Percentiles rank a stretch among this genome's conserved stretches.
These are phyloP conservation scores for Fusarium metavorans DNA, from an alignment of 2,329 filamentous ascomycete species.

Conservation along the genomic window DNA sequence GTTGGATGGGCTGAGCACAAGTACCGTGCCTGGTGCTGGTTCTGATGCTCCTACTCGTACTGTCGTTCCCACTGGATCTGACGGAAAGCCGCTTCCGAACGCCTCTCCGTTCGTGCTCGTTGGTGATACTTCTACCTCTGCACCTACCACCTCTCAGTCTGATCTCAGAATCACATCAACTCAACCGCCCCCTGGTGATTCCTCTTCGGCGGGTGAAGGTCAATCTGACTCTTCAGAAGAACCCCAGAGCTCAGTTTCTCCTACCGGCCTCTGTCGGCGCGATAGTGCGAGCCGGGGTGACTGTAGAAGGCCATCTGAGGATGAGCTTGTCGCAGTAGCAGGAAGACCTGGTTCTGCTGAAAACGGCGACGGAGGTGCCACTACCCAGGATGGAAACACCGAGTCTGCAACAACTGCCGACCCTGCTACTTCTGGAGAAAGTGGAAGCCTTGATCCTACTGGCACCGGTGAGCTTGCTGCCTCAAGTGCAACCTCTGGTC, in stretches of 20 bases:
- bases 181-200: neutral
- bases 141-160: neutral
- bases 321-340: neutral
- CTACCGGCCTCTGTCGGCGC: no score
- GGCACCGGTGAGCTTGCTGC: neutral
- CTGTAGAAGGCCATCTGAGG: conserved; percentile 3
- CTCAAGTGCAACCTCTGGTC: neutral
- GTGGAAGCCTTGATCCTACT: neutral
- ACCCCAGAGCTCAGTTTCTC: neutral
- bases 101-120: conserved; percentile 3
- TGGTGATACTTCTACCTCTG: neutral
- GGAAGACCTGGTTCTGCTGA: neutral
- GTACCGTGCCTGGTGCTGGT: conserved; percentile 20
- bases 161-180: neutral
- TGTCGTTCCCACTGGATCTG: conserved; percentile 31
- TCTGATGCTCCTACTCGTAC: conserved; percentile 16
- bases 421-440: neutral
- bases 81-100: conserved; percentile 25
- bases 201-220: neutral
- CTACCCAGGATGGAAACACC: neutral
- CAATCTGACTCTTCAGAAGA: neutral
- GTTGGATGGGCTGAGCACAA: conserved; percentile 20
- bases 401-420: neutral
- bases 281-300: no score
- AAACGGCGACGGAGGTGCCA: neutral